These are phyloP conservation scores for Botrytis sinoallii DNA, from an alignment of 2,329 filamentous ascomycete genomes.

Conservation along the genomic window DNA sequence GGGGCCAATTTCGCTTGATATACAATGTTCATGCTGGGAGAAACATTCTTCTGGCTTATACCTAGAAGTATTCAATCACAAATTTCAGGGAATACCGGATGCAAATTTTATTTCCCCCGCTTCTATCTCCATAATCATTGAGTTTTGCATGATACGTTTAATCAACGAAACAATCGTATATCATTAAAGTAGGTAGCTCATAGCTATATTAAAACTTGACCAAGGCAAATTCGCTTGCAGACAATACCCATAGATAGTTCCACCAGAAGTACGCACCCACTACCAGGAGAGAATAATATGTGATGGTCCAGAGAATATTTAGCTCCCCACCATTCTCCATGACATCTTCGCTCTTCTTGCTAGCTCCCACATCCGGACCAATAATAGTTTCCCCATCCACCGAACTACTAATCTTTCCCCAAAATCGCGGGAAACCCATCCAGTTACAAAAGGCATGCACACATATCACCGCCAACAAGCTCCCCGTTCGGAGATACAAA, in stretches of 20 bases:
- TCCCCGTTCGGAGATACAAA: slow-evolving; percentile 80
- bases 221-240: slow-evolving; percentile 57
- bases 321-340: slow-evolving; percentile 33
- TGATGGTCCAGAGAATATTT: slow-evolving; percentile 62
- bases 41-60: not conserved
- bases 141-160: not conserved
- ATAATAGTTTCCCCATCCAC: slow-evolving; percentile 28
- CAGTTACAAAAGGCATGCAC: slow-evolving; percentile 90
- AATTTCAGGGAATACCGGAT: not conserved
- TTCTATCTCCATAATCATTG: not conserved
- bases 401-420: slow-evolving; percentile 63
- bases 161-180: not conserved
- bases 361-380: slow-evolving; percentile 31
- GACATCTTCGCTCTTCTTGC: slow-evolving; percentile 42
- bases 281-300: slow-evolving; percentile 77
- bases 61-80: not conserved
- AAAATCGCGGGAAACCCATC: slow-evolving; percentile 83
- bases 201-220: slow-evolving; percentile 27
- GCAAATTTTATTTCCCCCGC: not conserved
- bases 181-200: slow-evolving; percentile 3
- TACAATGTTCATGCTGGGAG: not conserved
- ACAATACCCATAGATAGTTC: slow-evolving; percentile 66
- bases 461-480: slow-evolving; percentile 68
- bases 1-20: slow-evolving; percentile 11
- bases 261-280: slow-evolving; percentile 71